Base-by-base conservation (phyloP, 2,329 filamentous ascomycete species). In the Aspergillus sp. region DNA sequence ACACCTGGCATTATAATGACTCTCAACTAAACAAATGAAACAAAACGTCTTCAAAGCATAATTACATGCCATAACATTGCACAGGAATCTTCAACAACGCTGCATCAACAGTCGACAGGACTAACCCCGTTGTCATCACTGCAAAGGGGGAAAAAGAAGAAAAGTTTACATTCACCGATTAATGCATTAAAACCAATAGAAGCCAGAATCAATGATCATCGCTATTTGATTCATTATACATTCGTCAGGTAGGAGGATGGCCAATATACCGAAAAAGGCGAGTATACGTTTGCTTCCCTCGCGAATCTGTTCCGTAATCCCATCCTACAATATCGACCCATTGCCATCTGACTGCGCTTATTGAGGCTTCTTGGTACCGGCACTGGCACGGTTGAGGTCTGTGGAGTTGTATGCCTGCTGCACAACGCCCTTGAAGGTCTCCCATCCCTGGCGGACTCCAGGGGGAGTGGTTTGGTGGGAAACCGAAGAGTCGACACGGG, bases 401-500 rank as follows among this genome's bases (percentile, higher is more conserved):
- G 90, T 94, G 46, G 78, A 77, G 58, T 88, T 82, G 65, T 89
- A 83, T 62, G 83, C 88, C 71, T 90, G 83, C 66, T 81, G 78
- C 44, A 82, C 76, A 42, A 77, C 69, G 52, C 74, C 75, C 83
- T 96, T 96, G 70, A 88, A 73, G 35, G 73, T 77, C 47, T 85
- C 84, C 91, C 91, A 97, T 44, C 77, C 80, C 64, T 91, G 81
- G 60, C 87, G 81, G 47, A 83, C 85, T 28, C 75, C 81, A 1
- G 90, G 89, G 29, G 89, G 89, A 10, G 86, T 89, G 65, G 85
- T 87, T 77, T 95, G 90, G 60, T 88, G 86, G 45, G 88, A 86
- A 47, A 93, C 80, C 42, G 88, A 75, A 51, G 85, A 85, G 68
- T 97, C 91, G 51, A 91, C 74, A 56, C 87, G 81, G 46, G 85